Base-by-base conservation (phyloP, 1,284 basidiomycete species). In the Rhodotorula sp. region DNA sequence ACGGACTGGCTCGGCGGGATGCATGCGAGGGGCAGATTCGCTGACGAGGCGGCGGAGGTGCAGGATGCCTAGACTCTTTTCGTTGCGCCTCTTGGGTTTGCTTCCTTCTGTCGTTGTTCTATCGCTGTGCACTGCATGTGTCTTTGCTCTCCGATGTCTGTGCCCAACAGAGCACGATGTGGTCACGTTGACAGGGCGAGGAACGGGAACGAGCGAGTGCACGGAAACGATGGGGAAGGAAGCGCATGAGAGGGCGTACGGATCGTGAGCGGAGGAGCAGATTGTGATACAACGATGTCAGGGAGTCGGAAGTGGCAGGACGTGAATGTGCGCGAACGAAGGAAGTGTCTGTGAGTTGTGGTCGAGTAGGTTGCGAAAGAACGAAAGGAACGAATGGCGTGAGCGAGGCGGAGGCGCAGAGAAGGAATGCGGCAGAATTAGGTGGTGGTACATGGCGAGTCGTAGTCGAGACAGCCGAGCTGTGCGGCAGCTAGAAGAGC, bases 401-500 rank as follows among this genome's bases (percentile, higher is more conserved):
- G 27, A 54, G 25, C 9, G 16, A 25, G 53, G 14, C 17, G 14
- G 52, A 16, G 52, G 8, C 25, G 16, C 4, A 16, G 48, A 14
- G 3, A 16, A 16, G 23, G 7, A 12, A 25, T 34, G 34, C 34
- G 50, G 50, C 50, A 10, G n/a, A 14, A 53, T 53, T 44, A n/a
- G 56, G 41, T 17, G 56, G 44, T n/a, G 56, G 56, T 44, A 45
- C 44, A 25, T 13, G 21, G 23, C 41, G 27, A 21, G 4, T 8
- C 19, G 10, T 16, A 23, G 14, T n/a, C 13, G n/a, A 3, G 12
- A 25, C 5, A 16, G 16, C 1, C 23, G 27, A 23, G 53, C 58
- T 67, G 34, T 34, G 34, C 34, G 34, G 34, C 34, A 34, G 34
- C 34, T 52, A 67, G 66, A 67, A 67, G n/a, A 67, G 66, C n/a